Evolutionary conservation across 768 basidiomycete genomes (phyloP).

Genomic region (Hericium coralloides): DNA sequence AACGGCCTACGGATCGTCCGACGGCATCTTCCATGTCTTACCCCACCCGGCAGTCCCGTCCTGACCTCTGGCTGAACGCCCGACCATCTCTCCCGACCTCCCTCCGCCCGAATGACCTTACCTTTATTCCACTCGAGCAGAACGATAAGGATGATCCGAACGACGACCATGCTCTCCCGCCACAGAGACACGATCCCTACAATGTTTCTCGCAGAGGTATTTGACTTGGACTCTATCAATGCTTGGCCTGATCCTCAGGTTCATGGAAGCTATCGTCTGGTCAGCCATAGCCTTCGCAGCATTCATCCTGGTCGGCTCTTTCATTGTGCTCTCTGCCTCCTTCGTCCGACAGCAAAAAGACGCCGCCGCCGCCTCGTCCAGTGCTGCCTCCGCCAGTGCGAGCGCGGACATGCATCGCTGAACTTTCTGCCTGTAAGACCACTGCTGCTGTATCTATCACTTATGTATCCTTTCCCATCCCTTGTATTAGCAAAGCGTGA

Average conservation of each 20-base stretch:
- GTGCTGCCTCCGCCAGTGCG: slow-evolving; percentile 6
- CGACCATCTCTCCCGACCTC: background rate
- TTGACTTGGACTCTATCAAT: background rate
- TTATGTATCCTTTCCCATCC: background rate
- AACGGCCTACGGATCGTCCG: too few relatives aligned
- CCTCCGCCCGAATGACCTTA: background rate
- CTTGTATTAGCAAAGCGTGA: too few relatives aligned
- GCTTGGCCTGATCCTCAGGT: background rate
- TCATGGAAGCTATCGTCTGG: slow-evolving; percentile 1
- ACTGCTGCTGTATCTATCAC: background rate
- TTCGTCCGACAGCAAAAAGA: slow-evolving; percentile 9
- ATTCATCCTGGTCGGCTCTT: slow-evolving; percentile 6
- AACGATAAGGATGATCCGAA: background rate
- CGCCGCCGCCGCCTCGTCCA: slow-evolving; percentile 3
- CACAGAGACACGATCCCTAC: background rate
- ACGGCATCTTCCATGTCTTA: background rate
- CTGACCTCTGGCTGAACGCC: too few relatives aligned
- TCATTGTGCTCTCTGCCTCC: slow-evolving; percentile 12
- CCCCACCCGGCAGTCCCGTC: too few relatives aligned
- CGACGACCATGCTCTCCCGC: background rate
- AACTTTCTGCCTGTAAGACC: background rate
- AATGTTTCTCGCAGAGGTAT: slow-evolving; percentile 2
- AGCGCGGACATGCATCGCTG: background rate
- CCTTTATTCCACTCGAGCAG: background rate
- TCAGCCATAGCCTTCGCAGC: slow-evolving; percentile 2